Evolutionary conservation across 2,329 filamentous ascomycete genomes (phyloP).

Genomic region (Arthroderma uncinatum): DNA sequence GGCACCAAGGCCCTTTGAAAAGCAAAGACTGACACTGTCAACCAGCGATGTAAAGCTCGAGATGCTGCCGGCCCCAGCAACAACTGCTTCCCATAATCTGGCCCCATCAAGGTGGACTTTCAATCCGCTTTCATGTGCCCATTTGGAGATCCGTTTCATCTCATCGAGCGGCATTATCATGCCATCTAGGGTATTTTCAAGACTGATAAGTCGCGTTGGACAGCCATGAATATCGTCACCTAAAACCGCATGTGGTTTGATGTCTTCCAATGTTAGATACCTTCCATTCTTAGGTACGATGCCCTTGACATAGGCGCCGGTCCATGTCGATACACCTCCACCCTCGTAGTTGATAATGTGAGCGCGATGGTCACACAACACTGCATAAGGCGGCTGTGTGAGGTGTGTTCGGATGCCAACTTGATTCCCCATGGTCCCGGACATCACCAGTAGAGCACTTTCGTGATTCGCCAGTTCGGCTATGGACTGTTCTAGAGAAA

Average conservation of each 20-base stretch:
- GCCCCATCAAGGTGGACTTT: conserved; percentile 70
- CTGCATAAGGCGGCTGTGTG: conserved; percentile 63
- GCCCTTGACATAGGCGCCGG: conserved; percentile 57
- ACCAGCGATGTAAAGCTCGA: conserved; percentile 57
- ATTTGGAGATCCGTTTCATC: conserved; percentile 56
- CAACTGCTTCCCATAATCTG: conserved; percentile 70
- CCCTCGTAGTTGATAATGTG: conserved; percentile 62
- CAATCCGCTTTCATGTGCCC: conserved; percentile 54
- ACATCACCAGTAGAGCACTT: conserved; percentile 67
- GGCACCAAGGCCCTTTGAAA: conserved; percentile 72
- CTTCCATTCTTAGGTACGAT: conserved; percentile 59
- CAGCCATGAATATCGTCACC: conserved; percentile 63
- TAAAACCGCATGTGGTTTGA: conserved; percentile 54
- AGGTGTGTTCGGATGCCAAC: conserved; percentile 68
- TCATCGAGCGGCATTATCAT: conserved; percentile 67
- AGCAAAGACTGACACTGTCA: conserved; percentile 66
- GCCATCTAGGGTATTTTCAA: conserved; percentile 79
- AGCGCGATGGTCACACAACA: conserved; percentile 66
- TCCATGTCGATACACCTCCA: conserved; percentile 57
- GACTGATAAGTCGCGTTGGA: conserved; percentile 66
- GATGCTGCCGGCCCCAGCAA: conserved; percentile 55
- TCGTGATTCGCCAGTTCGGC: conserved; percentile 65
- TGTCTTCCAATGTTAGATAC: conserved; percentile 66
- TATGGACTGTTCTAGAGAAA: conserved; percentile 61
- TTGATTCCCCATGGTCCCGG: conserved; percentile 92